These are phyloP conservation scores for Alternaria sp. DNA, from an alignment of 2,329 filamentous ascomycete species.

Conservation along the genomic window DNA sequence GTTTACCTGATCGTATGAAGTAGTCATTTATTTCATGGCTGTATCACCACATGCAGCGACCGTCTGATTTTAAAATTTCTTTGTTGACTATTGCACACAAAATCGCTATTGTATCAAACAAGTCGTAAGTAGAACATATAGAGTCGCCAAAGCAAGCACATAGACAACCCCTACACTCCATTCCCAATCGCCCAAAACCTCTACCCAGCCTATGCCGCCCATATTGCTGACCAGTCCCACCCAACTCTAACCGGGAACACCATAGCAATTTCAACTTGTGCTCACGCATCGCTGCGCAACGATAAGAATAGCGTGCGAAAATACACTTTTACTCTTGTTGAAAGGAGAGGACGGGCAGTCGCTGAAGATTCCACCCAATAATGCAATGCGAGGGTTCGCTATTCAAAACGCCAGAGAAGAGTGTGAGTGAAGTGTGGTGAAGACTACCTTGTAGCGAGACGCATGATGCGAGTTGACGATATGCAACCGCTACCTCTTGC, in stretches of 20 bases:
- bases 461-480: constrained; percentile 3
- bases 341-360: constrained; percentile 16
- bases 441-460: constrained; percentile 12
- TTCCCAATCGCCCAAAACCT: constrained; percentile 5
- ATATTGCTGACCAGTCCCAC: constrained; percentile 4
- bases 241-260: constrained; percentile 20
- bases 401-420: constrained; percentile 21
- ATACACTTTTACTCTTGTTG: constrained; percentile 13
- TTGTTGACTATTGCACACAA: constrained; percentile 42
- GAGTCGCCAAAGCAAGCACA: constrained; percentile 18
- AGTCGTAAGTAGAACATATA: constrained; percentile 25
- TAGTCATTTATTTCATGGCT: not conserved
- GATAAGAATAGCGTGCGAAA: constrained; percentile 6
- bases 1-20: not conserved
- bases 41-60: not conserved
- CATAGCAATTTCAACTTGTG: constrained; percentile 14
- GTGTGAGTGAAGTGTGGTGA: constrained; percentile 3
- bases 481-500: constrained; percentile 61
- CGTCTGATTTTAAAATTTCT: not conserved
- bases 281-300: constrained; percentile 3
- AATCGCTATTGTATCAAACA: constrained; percentile 35
- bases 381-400: constrained; percentile 11
- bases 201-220: constrained; percentile 11
- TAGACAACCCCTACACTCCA: constrained; percentile 9
- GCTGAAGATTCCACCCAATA: constrained; percentile 5